Base-by-base conservation (phyloP, 2,329 filamentous ascomycete species). In the Nothomitra cinnamomea region DNA sequence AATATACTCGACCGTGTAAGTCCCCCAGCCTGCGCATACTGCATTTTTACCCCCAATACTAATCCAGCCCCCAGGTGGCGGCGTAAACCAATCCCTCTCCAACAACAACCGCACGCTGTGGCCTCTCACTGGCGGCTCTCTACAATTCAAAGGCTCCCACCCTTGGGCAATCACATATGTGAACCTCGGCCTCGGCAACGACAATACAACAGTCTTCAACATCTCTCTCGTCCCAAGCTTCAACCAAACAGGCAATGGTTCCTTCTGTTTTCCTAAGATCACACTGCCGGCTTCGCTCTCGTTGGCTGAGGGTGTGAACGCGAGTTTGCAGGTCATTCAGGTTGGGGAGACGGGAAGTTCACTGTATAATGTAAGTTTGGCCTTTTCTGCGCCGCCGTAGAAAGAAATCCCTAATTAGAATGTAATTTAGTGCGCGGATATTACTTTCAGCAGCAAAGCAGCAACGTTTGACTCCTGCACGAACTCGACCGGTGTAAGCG, bases 371-470 rank as follows among this genome's bases (percentile, higher is more conserved):
- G 72, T 74, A 62, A 56, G 69, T 61, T 54, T 32, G 28, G 5
- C 10, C 28, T 32, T 32, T 32, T 10, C 10, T 32, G 28, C n/a
- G n/a, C n/a, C n/a, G 28, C 28, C 10, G 5, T 32, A 32, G 28
- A 10, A 10, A 5, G 28, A 32, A 10, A 32, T 32, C 38, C 4
- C 28, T 32, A 32, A 32, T 32, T 4, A 32, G 10, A 10, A 32
- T 10, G 28, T 32, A 10, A 10, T n/a, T 53, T 56, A 83, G 79
- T 89, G 85, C 65, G 81, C 83, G 62, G 84, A 89, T 60, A 77
- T 88, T 58, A 80, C 77, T 24, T 82, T 89, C 68, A 75, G 72
- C 32, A 68, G 69, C 52, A 68, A 69, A 10, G 71, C 76, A 10
- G 28, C 28, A 10, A 10, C 28, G 28, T 32, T 32, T 32, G 28